phyloP scores from a whole-genome alignment of 2,329 filamentous ascomycete genomes.

The Neofusicoccum parvum region DNA sequence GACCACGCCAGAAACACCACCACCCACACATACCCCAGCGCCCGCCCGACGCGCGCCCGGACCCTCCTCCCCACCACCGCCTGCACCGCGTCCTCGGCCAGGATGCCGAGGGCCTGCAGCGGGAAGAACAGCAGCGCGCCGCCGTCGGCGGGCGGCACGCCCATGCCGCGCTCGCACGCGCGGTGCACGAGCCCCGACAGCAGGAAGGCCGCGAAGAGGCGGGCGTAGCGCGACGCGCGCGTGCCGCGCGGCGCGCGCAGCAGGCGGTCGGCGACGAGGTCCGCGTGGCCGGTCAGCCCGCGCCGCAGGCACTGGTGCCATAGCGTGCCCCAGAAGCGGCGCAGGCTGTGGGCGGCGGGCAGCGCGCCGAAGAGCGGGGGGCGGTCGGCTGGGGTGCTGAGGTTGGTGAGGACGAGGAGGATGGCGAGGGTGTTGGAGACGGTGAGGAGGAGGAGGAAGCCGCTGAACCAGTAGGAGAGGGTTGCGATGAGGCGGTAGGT shows the following conservation, averaged over 20 bases:
- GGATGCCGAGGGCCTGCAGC: not conserved
- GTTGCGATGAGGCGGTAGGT: not conserved
- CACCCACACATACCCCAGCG: not conserved
- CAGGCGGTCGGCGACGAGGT: not conserved
- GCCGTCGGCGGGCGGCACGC: not conserved
- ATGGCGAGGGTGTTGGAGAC: not conserved
- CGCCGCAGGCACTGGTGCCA: slow-evolving; percentile 3
- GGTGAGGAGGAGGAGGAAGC: not conserved
- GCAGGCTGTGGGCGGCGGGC: not conserved
- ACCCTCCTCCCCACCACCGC: not conserved
- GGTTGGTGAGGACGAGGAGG: not conserved
- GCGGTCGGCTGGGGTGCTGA: not conserved
- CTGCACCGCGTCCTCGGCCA: not conserved
- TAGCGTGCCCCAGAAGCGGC: not conserved
- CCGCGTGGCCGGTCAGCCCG: not conserved
- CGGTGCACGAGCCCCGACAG: slow-evolving; percentile 24
- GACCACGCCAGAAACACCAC: not conserved
- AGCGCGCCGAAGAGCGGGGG: not conserved
- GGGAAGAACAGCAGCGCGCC: not conserved
- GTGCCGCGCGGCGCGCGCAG: slow-evolving; percentile 20
- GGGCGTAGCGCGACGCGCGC: slow-evolving; percentile 17
- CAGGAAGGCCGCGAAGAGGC: slow-evolving; percentile 21
- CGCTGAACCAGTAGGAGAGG: not conserved
- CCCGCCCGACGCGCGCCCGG: not conserved
- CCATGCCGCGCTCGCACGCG: not conserved